Evolutionary conservation across 768 basidiomycete genomes (phyloP).

Genomic region (Lyophyllum atratum): DNA sequence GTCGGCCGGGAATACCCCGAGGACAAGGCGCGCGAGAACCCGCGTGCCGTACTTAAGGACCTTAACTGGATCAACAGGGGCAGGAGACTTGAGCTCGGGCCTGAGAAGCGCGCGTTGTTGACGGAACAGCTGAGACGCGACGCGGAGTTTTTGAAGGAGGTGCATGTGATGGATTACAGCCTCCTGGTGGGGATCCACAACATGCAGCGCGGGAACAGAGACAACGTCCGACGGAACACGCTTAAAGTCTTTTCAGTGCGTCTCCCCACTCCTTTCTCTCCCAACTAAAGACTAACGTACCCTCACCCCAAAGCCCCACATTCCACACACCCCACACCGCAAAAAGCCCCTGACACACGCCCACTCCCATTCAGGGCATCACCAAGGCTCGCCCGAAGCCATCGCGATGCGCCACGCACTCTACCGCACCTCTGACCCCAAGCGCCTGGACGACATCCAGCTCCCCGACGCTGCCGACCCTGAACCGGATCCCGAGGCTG

Average conservation of each 20-base stretch:
- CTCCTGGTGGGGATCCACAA: conserved; percentile 93
- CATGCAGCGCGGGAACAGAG: conserved; percentile 86
- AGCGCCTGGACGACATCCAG: conserved; percentile 49
- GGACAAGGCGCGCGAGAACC: conserved; percentile 77
- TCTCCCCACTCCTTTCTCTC: conserved; percentile 14
- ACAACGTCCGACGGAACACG: conserved; percentile 89
- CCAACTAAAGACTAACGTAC: neutral
- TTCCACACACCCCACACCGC: conserved; percentile 55
- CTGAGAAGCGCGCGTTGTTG: conserved; percentile 90
- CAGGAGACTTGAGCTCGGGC: conserved; percentile 85
- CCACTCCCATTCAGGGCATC: conserved; percentile 32
- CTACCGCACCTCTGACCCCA: conserved; percentile 72
- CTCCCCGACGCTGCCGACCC: conserved; percentile 20
- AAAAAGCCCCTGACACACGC: conserved; percentile 43
- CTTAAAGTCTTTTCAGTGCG: conserved; percentile 90
- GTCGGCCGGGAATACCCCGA: conserved; percentile 88
- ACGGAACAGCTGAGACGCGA: conserved; percentile 91
- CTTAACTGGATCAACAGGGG: conserved; percentile 91
- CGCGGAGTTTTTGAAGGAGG: conserved; percentile 76
- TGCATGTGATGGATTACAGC: conserved; percentile 96
- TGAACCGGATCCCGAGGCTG: neutral
- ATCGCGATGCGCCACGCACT: conserved; percentile 85
- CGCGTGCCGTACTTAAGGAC: conserved; percentile 91
- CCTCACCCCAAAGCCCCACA: conserved; percentile 56
- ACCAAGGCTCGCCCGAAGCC: conserved; percentile 70